Base-by-base conservation (phyloP, 495 filamentous ascomycete genomes). In the Penicillium lagena region DNA sequence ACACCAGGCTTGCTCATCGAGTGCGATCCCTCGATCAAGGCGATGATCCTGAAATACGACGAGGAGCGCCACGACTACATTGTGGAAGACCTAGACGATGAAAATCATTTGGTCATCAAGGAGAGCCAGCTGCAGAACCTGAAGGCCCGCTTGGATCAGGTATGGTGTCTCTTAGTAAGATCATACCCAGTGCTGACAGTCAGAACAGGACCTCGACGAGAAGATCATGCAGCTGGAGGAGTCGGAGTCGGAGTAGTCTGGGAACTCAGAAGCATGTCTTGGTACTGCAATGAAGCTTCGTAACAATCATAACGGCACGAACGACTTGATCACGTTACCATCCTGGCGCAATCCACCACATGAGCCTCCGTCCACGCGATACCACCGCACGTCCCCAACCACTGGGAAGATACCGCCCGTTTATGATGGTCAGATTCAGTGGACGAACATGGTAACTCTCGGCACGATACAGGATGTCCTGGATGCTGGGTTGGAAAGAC, bases 1-100 rank as follows among this genome's bases (percentile, higher is more conserved):
- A 22, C 22, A 22, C 22, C 46, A 85, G 83, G 86, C 53, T 80
- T 87, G 34, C 71, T 90, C 43, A 78, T 90, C 52, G 76, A 86
- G 60, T 88, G 85, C 66, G 86, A 90, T 56, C 81, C 83, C 6
- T 85, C 82, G 36, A 85, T 87, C 65, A 87, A 86, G 60, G 81
- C 84, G 33, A 86, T 87, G 58, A 80, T 88, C 51, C 68, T 80
- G 33, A 85, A 85, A 47, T 85, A 87, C 64, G 81, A 88, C 51
- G 69, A 73, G 42, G 74, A 81, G 46, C 61, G 70, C 45, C 79
- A 86, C 55, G 82, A 83, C 50, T 86, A 83, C 58, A 86, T 88
- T 43, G 76, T 87, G 45, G 85, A 88, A 58, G 85, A 88, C 37
- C 66, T 89, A 2, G 86, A 88, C 55, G 86, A 89, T 53, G 72